phyloP scores from a whole-genome alignment of 208 protist genomes.

The Wallacemonas sp. region DNA sequence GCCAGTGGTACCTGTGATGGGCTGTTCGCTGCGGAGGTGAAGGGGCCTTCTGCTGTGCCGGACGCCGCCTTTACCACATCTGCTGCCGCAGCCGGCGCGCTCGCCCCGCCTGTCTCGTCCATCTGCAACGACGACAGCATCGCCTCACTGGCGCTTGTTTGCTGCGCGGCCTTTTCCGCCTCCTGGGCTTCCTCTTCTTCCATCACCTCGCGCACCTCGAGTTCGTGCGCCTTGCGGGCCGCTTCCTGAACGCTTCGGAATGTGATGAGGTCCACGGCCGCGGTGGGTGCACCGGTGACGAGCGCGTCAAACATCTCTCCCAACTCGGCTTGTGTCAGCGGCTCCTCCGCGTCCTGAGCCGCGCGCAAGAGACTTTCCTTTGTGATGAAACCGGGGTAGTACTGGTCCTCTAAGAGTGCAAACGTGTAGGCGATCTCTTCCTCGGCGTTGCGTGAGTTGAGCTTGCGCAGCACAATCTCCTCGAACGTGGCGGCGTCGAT shows the following conservation, averaged over 20 bases:
- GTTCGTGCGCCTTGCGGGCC: conserved; percentile 43
- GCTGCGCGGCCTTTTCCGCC: not conserved
- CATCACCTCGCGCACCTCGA: not conserved
- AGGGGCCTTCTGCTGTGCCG: too few species aligned
- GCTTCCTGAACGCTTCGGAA: conserved; percentile 62
- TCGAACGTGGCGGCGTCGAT: conserved; percentile 75
- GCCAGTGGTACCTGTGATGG: too few species aligned
- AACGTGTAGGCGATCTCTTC: conserved; percentile 78
- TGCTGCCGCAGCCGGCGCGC: too few species aligned
- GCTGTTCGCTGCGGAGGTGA: too few species aligned
- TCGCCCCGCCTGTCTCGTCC: too few species aligned
- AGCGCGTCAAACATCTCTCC: conserved; percentile 85
- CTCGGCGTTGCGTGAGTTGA: conserved; percentile 65
- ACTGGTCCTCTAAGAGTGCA: conserved; percentile 71
- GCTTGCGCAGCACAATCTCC: conserved; percentile 61
- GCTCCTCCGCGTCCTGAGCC: conserved; percentile 62
- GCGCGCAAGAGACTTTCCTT: conserved; percentile 66
- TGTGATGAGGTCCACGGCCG: conserved; percentile 73
- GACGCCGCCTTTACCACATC: too few species aligned
- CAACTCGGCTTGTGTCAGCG: conserved; percentile 75
- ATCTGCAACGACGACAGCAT: not conserved
- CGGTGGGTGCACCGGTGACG: conserved; percentile 70
- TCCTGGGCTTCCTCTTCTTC: not conserved
- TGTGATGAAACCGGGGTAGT: conserved; percentile 81
- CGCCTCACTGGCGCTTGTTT: too few species aligned